Evolutionary conservation across 2,329 filamentous ascomycete species (phyloP), one percentile per base, ranked within the genome.

Genomic region (Xylaria digitata): DNA sequence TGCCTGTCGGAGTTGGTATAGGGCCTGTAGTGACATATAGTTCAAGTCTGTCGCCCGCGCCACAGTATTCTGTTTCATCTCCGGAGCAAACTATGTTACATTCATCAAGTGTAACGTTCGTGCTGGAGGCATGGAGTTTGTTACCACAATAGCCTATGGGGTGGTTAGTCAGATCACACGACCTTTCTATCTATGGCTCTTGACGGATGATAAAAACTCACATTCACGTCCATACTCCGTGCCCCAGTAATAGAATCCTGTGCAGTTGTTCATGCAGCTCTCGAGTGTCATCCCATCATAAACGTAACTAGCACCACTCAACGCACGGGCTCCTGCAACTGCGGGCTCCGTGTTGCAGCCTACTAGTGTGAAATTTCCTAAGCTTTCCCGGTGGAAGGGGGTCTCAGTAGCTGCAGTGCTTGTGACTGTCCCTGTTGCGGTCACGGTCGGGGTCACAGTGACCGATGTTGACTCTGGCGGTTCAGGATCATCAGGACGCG

Each of bases 141-240:
- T 85, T 82, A 40, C 83, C 84, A 73, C 84, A 86, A 70, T 83
- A 86, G 73, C 80, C 79, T 81, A 53, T 40, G 13, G 13, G 37
- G 23, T 19, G 30, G 56, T 73, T 32, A 75, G 70, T 55, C n/a
- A 58, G 45, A 37, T 19, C 30, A 23, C 11, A 30, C 55, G 5
- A 48, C 34, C 34, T 37, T 23, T 48, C 26, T 49, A 3, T 32
- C 13, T 6, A 15, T 37, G 21, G 3, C 19, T 40, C 54, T 42
- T 19, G 13, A 43, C 26, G 6, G 53, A 37, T 37, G 55, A 74
- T 48, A 58, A n/a, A n/a, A n/a, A 75, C 78, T 78, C 65, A 81
- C 84, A 86, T 74, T 86, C 84, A 32, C 82, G 78, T 9, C 83
- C 83, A 67, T 83, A 86, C 70, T 87, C 84, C 6, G 84, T 82